Conservation (phyloP, 179 eudicot genomes). For the Silene noctiflora region DNA sequence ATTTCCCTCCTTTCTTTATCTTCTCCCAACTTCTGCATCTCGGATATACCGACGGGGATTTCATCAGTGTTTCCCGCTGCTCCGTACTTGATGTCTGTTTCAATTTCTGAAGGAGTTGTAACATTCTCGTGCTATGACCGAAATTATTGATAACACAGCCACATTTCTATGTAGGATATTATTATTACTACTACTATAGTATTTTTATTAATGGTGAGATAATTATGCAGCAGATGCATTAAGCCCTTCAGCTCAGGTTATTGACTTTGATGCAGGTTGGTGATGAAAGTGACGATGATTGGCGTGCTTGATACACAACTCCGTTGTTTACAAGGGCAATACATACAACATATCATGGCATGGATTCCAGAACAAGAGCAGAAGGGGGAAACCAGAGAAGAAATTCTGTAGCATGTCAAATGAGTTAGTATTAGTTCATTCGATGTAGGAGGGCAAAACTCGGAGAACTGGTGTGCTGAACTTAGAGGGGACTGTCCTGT, state of each 20-base stretch:
- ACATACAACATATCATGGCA: not conserved
- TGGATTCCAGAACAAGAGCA: not conserved
- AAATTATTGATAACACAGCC: too few relatives aligned
- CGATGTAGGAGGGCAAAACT: not conserved
- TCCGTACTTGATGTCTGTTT: too few relatives aligned
- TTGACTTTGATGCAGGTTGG: constrained; percentile 8
- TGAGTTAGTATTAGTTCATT: not conserved
- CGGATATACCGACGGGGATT: not conserved
- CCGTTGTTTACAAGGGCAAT: not conserved
- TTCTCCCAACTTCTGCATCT: not conserved
- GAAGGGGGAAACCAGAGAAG: not conserved
- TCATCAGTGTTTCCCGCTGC: not conserved
- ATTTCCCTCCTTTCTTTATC: not conserved
- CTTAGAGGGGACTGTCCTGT: not conserved
- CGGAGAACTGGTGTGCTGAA: not conserved
- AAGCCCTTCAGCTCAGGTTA: not conserved
- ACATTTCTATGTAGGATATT: not conserved
- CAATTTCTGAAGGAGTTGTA: too few relatives aligned
- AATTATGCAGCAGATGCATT: not conserved
- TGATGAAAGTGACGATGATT: constrained; percentile 48
- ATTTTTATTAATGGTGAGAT: not conserved
- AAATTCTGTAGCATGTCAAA: not conserved
- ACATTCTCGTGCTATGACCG: too few relatives aligned
- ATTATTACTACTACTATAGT: too few relatives aligned
- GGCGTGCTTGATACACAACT: constrained; percentile 32